These are phyloP conservation scores for Cutaneotrichosporon sp. DNA, from an alignment of 1,284 basidiomycete genomes.

Conservation along the genomic window DNA sequence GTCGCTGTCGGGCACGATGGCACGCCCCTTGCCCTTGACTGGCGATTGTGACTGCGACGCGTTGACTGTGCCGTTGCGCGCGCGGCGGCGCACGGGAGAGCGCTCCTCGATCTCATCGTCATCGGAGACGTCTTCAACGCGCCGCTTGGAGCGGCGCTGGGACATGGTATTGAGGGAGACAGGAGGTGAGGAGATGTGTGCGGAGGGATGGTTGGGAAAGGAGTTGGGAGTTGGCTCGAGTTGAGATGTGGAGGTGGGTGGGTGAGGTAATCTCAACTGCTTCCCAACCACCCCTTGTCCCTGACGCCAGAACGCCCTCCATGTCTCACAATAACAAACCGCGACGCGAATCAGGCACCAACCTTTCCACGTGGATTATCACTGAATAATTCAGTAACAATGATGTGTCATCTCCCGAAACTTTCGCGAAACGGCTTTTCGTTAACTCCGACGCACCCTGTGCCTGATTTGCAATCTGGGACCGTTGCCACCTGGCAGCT, in stretches of 20 bases:
- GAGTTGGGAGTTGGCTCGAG: no score
- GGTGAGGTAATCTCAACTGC: neutral
- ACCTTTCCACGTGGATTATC: constrained; percentile 1
- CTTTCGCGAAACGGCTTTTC: constrained; percentile 4
- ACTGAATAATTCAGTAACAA: neutral
- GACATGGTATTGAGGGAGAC: neutral
- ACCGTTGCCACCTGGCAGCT: neutral
- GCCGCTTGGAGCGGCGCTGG: constrained; percentile 1
- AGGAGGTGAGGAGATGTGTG: neutral
- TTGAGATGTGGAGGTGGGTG: no score
- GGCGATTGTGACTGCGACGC: neutral
- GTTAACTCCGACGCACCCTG: constrained; percentile 8
- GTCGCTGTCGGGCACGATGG: neutral
- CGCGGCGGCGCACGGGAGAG: neutral
- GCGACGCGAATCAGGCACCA: constrained; percentile 5
- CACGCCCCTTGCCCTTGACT: constrained; percentile 5
- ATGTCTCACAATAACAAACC: neutral
- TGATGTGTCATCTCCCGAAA: constrained; percentile 1
- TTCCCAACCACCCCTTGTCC: no score
- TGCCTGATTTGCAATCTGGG: neutral
- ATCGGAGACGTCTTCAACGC: neutral
- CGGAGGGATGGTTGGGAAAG: no score
- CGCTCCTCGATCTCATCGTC: neutral
- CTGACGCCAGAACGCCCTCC: neutral
- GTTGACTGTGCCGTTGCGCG: neutral